Conservation (phyloP, 2,329 filamentous ascomycete species). For the Truncatella angustata region DNA sequence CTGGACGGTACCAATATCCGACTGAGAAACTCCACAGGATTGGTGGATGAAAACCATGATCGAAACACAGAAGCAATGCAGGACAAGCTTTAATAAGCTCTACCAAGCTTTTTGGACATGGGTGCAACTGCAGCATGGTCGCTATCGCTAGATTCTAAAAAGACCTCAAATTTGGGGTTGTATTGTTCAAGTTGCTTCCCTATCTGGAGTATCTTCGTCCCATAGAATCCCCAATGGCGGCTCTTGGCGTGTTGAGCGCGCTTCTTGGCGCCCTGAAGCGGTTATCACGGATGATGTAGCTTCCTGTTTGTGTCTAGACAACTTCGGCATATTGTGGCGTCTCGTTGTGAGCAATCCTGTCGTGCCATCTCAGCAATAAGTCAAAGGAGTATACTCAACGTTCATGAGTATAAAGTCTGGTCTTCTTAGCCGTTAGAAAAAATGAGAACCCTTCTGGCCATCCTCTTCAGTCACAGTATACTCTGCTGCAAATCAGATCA, state of each 20-base stretch:
- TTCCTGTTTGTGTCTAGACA: conserved; percentile 7
- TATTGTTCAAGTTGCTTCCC: not conserved
- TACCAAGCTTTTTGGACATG: conserved; percentile 10
- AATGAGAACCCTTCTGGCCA: conserved; percentile 9
- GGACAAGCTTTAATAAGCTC: conserved; percentile 5
- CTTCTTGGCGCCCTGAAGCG: not conserved
- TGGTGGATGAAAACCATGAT: not conserved
- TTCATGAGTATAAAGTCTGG: not conserved
- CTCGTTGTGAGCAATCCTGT: not conserved
- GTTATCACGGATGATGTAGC: not conserved
- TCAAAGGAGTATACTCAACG: not conserved
- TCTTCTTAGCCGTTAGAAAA: not conserved
- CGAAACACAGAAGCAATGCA: not conserved
- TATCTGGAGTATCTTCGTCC: not conserved
- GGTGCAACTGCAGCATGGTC: too few relatives aligned
- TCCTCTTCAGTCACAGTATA: not conserved
- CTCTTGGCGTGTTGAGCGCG: conserved; percentile 4
- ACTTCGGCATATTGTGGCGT: not conserved
- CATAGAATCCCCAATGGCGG: not conserved
- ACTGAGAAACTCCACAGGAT: not conserved
- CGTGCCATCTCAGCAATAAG: not conserved
- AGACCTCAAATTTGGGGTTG: not conserved
- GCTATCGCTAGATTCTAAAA: too few relatives aligned
- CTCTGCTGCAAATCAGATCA: not conserved
- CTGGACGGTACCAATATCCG: too few relatives aligned